A percentile compares a stretch with the other conserved stretches of the same genome.
Evolutionary conservation across 1,139 yeast genomes (phyloP).

Genomic region (Arxiozyma bovina): DNA sequence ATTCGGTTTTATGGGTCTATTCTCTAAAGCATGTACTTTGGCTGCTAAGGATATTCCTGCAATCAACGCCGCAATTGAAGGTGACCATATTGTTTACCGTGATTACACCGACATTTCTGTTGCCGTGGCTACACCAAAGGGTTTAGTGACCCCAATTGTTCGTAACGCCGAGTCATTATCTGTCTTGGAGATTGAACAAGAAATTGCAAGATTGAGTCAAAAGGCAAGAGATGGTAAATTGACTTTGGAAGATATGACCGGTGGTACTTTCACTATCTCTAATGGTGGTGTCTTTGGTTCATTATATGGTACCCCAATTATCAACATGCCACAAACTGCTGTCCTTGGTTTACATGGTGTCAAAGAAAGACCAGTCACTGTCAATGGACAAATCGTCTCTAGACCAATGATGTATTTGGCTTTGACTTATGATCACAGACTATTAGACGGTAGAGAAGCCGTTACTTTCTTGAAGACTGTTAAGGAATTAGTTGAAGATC

Average conservation of each 20-base stretch:
- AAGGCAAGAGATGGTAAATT: slow-evolving; percentile 97
- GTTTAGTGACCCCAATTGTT: slow-evolving; percentile 94
- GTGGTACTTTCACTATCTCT: slow-evolving; percentile 98
- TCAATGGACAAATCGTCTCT: slow-evolving; percentile 88
- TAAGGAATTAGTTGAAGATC: slow-evolving; percentile 96
- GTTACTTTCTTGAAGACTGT: slow-evolving; percentile 93
- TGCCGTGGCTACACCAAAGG: slow-evolving; percentile 99
- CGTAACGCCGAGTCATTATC: slow-evolving; percentile 93
- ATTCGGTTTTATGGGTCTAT: slow-evolving; percentile 98
- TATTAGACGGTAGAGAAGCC: slow-evolving; percentile 98
- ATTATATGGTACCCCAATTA: slow-evolving; percentile 95
- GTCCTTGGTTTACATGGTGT: slow-evolving; percentile 96
- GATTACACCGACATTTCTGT: slow-evolving; percentile 93
- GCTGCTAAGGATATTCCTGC: slow-evolving; percentile 96
- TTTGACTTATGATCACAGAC: slow-evolving; percentile 95
- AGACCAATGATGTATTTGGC: slow-evolving; percentile 99
- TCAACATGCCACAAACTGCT: slow-evolving; percentile 96
- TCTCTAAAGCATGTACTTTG: slow-evolving; percentile 85
- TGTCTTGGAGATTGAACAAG: slow-evolving; percentile 83
- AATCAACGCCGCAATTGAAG: slow-evolving; percentile 91
- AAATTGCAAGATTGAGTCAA: slow-evolving; percentile 69
- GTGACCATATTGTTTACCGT: slow-evolving; percentile 89
- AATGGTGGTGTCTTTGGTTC: slow-evolving; percentile 99
- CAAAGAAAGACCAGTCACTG: slow-evolving; percentile 95
- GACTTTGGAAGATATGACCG: slow-evolving; percentile 97